phyloP scores from a whole-genome alignment of 495 filamentous ascomycete genomes.

The Tuber borchii region DNA sequence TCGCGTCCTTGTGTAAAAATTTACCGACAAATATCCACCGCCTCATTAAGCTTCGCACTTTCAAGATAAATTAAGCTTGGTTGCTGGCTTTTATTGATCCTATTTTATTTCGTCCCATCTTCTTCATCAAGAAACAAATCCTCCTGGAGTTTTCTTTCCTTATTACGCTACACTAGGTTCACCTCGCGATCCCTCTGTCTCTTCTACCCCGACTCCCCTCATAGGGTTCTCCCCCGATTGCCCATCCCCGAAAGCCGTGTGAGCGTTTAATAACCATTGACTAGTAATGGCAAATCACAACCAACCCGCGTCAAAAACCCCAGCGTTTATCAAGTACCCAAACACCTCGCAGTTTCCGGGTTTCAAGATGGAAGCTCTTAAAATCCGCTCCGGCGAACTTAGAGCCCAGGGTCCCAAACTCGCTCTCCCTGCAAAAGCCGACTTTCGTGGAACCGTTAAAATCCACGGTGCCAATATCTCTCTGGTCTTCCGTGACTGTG shows the following conservation, averaged over 20 bases:
- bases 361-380: neutral
- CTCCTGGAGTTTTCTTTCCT: neutral
- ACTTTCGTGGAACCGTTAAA: slow-evolving; percentile 25
- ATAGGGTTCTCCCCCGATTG: neutral
- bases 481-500: slow-evolving; percentile 13
- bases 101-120: neutral
- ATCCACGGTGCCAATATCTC: slow-evolving; percentile 24
- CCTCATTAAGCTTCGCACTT: neutral
- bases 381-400: neutral
- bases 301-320: neutral
- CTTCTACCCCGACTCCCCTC: neutral
- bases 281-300: neutral
- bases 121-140: neutral
- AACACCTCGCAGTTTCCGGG: neutral
- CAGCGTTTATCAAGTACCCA: neutral
- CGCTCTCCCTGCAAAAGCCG: slow-evolving; percentile 5
- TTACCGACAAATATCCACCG: neutral
- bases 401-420: neutral
- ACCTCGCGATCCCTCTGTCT: neutral
- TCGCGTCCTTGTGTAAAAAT: neutral
- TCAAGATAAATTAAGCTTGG: neutral
- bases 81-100: neutral
- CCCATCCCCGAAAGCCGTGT: neutral
- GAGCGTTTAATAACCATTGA: neutral
- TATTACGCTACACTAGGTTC: neutral